A percentile compares a stretch with the other conserved stretches of the same genome.
These are phyloP conservation scores for Neurospora sp. DNA, from an alignment of 495 filamentous ascomycete genomes.

Conservation along the genomic window DNA sequence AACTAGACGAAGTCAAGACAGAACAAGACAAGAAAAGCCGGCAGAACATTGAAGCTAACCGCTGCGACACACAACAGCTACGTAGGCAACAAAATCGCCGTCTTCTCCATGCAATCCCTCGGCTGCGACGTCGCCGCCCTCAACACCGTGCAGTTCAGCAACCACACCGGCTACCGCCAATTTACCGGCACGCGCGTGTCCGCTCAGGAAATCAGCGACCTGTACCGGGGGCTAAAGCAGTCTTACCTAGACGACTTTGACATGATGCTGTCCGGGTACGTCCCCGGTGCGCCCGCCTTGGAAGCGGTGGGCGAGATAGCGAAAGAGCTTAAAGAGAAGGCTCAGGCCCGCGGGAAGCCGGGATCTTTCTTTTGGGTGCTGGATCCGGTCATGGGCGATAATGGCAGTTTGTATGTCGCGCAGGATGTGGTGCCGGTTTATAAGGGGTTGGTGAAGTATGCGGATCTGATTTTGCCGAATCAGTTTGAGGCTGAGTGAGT, in stretches of 20 bases:
- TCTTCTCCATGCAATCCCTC: slow-evolving; percentile 82
- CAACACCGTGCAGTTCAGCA: slow-evolving; percentile 95
- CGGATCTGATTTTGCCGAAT: slow-evolving; percentile 89
- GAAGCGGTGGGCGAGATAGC: slow-evolving; percentile 77
- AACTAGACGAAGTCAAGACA: neutral
- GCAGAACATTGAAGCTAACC: neutral
- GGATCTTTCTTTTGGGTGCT: slow-evolving; percentile 95
- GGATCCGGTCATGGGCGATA: slow-evolving; percentile 97
- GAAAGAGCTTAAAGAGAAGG: slow-evolving; percentile 61
- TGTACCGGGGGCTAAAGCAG: slow-evolving; percentile 76
- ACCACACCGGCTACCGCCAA: slow-evolving; percentile 85
- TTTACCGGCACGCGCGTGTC: slow-evolving; percentile 72
- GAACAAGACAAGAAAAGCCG: neutral
- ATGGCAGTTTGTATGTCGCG: slow-evolving; percentile 80
- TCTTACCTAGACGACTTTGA: slow-evolving; percentile 78
- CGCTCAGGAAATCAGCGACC: slow-evolving; percentile 69
- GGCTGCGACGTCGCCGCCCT: slow-evolving; percentile 88
- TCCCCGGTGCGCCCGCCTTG: slow-evolving; percentile 73
- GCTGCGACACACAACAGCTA: slow-evolving; percentile 45
- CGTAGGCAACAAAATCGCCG: slow-evolving; percentile 94
- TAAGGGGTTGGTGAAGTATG: slow-evolving; percentile 62
- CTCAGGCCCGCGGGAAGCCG: slow-evolving; percentile 38
- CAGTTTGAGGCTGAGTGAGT: slow-evolving; percentile 99
- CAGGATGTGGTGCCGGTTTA: slow-evolving; percentile 89
- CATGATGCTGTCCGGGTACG: slow-evolving; percentile 88